phyloP scores from a whole-genome alignment of 148 eudicot genomes.

The Vaccinium myrtillus region DNA sequence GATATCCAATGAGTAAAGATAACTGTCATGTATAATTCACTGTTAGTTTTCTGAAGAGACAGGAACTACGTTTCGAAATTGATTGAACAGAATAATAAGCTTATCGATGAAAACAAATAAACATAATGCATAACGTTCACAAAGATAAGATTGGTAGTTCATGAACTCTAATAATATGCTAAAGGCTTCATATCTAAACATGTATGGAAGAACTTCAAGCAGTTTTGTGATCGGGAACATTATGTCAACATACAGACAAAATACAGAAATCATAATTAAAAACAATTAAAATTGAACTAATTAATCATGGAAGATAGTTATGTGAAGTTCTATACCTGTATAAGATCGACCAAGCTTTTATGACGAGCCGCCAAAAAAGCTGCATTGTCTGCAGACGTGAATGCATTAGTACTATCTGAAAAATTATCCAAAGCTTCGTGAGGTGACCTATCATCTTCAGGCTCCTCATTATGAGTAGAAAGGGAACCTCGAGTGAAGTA shows the following conservation, averaged over 20 bases:
- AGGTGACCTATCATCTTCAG: conserved; percentile 72
- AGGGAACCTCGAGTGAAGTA: conserved; percentile 50
- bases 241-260: conserved; percentile 1
- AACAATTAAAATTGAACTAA: background rate
- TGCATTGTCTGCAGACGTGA: conserved; percentile 31
- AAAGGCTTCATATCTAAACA: background rate
- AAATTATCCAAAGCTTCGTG: conserved; percentile 44
- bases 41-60: background rate
- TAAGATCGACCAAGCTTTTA: conserved; percentile 43
- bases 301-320: background rate
- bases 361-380: conserved; percentile 33
- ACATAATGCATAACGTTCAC: background rate
- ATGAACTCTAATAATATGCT: conserved; percentile 1
- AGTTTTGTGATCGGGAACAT: background rate
- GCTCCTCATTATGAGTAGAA: conserved; percentile 80
- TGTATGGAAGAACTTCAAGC: background rate
- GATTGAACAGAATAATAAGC: background rate
- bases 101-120: background rate
- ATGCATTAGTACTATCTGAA: conserved; percentile 30
- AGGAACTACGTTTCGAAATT: background rate
- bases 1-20: background rate
- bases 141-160: background rate
- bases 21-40: background rate
- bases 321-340: conserved; percentile 42
- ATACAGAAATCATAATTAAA: background rate